Base-by-base conservation (phyloP, 2,329 filamentous ascomycete genomes). In the Penicillium paneum region DNA sequence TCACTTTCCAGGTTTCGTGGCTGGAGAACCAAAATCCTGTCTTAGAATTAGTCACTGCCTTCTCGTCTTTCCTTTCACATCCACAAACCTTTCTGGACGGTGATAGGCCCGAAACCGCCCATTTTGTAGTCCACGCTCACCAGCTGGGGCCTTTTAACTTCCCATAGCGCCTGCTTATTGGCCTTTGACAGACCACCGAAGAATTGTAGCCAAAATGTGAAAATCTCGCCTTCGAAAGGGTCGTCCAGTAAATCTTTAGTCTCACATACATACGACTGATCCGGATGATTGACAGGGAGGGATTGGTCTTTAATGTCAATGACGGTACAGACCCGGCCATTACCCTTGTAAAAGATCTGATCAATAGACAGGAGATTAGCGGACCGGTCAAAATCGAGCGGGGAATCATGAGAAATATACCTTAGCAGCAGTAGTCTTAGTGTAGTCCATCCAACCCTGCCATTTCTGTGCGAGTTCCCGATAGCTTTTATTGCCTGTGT, bases 151-250 rank as follows among this genome's bases (percentile, higher is more conserved):
- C 71, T 64, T 64, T 78, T 78, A 11, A 61, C 65, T 15, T 68
- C 63, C 75, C 74, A 77, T 0, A 77, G 60, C 6, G 65, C 58
- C 6, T 71, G 46, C 48, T 71, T 74, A 4, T 76, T 72, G 0
- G 63, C 50, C 15, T 64, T 57, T 2, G 67, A 64, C 21, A 77
- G 26, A 5, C 60, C 60, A 3, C 66, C 66, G 34, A 76, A 76
- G 54, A 77, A 72, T 39, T 76, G 68, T 10, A 78, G 59, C 52
- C 73, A 77, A 39, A 71, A 76, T 0, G 73, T 72, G 34, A 78
- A 70, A 0, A 77, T 67, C 56, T 78, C 75, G 40, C 75, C 75
- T 54, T 78, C 75, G 41, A 75, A 77, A 1, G 75, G 75, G 47
- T 77, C 75, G 40, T 78, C 70, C 2, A 78, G 65, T 17, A 65